phyloP scores from a whole-genome alignment of 2,329 filamentous ascomycete genomes.

The Cercospora beticola region DNA sequence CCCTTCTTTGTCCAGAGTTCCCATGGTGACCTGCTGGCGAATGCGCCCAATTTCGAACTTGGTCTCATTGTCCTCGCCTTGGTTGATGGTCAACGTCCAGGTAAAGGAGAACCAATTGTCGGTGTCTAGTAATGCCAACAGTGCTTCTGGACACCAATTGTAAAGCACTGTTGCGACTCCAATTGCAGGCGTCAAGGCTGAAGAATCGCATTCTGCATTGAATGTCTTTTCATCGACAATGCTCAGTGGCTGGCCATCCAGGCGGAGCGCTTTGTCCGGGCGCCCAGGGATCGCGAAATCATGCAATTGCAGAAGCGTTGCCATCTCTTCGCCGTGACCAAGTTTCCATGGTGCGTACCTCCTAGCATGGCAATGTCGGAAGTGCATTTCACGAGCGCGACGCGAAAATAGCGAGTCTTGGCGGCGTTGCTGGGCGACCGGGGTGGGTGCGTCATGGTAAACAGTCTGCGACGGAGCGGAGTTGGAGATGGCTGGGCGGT shows the following conservation, averaged over 20 bases:
- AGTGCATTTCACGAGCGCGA: not conserved
- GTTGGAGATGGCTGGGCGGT: conserved; percentile 13
- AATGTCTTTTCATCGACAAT: not conserved
- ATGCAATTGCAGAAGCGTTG: not conserved
- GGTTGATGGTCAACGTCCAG: conserved; percentile 19
- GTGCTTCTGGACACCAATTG: conserved; percentile 24
- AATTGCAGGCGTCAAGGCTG: conserved; percentile 18
- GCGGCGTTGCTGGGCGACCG: conserved; percentile 2
- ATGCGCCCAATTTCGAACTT: conserved; percentile 28
- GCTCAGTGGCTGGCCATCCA: conserved; percentile 9
- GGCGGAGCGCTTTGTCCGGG: not conserved
- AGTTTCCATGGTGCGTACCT: not conserved
- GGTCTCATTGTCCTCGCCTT: not conserved
- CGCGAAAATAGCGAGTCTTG: not conserved
- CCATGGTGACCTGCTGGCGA: conserved; percentile 24
- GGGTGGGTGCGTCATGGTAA: conserved; percentile 1
- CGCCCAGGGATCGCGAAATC: conserved; percentile 7
- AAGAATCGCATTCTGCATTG: not conserved
- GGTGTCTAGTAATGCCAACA: conserved; percentile 24
- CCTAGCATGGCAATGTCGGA: not conserved
- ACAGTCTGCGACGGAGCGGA: conserved; percentile 5
- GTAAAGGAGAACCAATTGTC: conserved; percentile 28
- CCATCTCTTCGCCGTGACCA: not conserved
- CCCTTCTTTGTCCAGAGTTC: conserved; percentile 18
- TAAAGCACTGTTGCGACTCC: conserved; percentile 26